Evolutionary conservation across 768 basidiomycete species (phyloP).

Genomic region (Pulveroboletus ravenelii): DNA sequence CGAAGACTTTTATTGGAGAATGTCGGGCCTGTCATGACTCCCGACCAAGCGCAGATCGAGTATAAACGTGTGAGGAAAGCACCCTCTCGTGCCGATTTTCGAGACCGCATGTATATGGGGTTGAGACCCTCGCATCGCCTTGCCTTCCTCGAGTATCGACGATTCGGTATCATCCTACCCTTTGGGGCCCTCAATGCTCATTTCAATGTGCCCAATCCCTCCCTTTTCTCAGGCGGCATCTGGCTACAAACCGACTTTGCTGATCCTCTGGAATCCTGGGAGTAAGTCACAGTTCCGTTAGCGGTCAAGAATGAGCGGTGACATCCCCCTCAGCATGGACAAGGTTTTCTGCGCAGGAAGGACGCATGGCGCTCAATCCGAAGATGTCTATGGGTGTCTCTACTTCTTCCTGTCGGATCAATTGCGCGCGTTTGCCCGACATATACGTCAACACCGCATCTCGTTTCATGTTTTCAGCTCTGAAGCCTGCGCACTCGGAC

Average conservation of each 20-base stretch:
- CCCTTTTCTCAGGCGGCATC: constrained; percentile 43
- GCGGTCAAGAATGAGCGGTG: background rate
- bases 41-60: constrained; percentile 26
- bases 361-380: constrained; percentile 34
- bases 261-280: constrained; percentile 49
- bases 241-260: constrained; percentile 41
- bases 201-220: constrained; percentile 40
- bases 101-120: constrained; percentile 37
- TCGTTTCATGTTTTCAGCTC: constrained; percentile 31
- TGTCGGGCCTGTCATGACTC: constrained; percentile 14
- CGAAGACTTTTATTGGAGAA: constrained; percentile 14
- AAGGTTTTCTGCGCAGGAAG: constrained; percentile 37
- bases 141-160: constrained; percentile 36
- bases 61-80: constrained; percentile 34
- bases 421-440: constrained; percentile 34
- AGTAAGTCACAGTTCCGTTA: constrained; percentile 29
- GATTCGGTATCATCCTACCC: constrained; percentile 44
- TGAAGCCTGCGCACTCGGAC: constrained; percentile 40
- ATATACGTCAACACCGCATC: constrained; percentile 32
- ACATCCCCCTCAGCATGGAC: constrained; percentile 30
- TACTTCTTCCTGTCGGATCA: constrained; percentile 43
- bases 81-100: constrained; percentile 36
- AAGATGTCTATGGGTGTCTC: constrained; percentile 48
- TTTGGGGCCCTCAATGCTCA: constrained; percentile 40
- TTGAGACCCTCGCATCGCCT: constrained; percentile 44